A percentile compares a stretch with the other conserved stretches of the same genome.
Evolutionary conservation across 164 flowering plant species (phyloP).

Genomic region (Warburgia ugandensis): DNA sequence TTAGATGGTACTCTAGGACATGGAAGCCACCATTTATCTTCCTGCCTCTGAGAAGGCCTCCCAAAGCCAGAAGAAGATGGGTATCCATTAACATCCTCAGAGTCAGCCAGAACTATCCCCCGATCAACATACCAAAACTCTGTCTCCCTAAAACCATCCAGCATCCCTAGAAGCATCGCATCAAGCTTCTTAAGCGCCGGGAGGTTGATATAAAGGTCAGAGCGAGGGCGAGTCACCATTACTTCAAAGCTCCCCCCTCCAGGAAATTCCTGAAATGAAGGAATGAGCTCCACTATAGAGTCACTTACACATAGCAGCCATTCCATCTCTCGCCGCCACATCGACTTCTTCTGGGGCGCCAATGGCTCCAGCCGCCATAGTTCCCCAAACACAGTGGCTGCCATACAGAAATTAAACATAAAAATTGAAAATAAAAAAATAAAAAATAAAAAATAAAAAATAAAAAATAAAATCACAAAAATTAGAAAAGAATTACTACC

Average conservation of each 20-base stretch:
- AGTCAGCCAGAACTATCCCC: slow-evolving; percentile 34
- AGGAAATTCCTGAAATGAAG: slow-evolving; percentile 59
- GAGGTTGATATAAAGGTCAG: slow-evolving; percentile 56
- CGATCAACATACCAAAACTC: slow-evolving; percentile 67
- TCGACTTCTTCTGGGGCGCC: slow-evolving; percentile 46
- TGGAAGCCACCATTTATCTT: slow-evolving; percentile 88
- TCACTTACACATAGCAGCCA: slow-evolving; percentile 71
- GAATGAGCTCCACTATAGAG: slow-evolving; percentile 67
- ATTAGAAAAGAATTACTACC: slow-evolving; percentile 24
- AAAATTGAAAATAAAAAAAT: background rate
- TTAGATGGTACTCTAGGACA: slow-evolving; percentile 57
- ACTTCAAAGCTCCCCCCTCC: slow-evolving; percentile 72
- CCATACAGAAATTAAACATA: slow-evolving; percentile 1
- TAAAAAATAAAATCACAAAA: background rate
- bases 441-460: background rate
- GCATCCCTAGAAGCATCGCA: slow-evolving; percentile 55
- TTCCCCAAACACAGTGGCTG: slow-evolving; percentile 79
- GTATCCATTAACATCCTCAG: slow-evolving; percentile 19
- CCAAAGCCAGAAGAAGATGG: slow-evolving; percentile 21
- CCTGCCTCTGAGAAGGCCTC: slow-evolving; percentile 48
- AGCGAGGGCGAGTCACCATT: slow-evolving; percentile 64
- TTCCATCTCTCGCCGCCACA: slow-evolving; percentile 85
- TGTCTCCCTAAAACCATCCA: slow-evolving; percentile 47
- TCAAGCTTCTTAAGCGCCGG: slow-evolving; percentile 82
- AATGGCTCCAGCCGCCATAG: slow-evolving; percentile 79